Conservation (phyloP, 768 basidiomycete species). For the Phaeolepiota aurea region DNA sequence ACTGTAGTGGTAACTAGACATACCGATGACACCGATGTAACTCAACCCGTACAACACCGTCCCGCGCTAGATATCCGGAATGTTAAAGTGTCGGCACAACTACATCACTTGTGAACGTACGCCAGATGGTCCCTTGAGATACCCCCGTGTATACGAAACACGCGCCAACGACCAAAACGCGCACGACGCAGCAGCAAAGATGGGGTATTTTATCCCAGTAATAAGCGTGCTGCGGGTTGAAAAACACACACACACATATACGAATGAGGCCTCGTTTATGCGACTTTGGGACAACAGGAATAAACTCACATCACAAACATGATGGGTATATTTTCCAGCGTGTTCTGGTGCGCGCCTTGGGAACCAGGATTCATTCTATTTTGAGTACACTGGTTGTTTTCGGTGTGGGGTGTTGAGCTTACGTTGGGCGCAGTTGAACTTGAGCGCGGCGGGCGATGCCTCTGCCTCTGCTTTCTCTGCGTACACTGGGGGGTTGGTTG, state of each 20-base stretch:
- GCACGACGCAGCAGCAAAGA: slow-evolving; percentile 26
- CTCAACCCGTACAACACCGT: background rate
- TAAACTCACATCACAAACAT: slow-evolving; percentile 31
- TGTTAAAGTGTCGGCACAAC: background rate
- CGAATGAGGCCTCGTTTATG: too few relatives aligned
- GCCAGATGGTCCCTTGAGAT: slow-evolving; percentile 31
- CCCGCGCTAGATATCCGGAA: background rate
- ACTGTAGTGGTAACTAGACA: background rate
- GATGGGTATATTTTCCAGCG: slow-evolving; percentile 41
- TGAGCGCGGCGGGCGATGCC: slow-evolving; percentile 36
- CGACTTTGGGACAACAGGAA: background rate
- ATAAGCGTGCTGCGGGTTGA: slow-evolving; percentile 27
- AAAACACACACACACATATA: too few relatives aligned
- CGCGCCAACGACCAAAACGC: slow-evolving; percentile 34
- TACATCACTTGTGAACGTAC: slow-evolving; percentile 14
- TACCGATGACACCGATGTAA: background rate
- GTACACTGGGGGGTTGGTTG: too few relatives aligned
- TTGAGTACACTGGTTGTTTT: slow-evolving; percentile 1
- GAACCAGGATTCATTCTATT: too few relatives aligned
- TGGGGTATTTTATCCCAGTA: slow-evolving; percentile 30
- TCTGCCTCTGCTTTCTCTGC: slow-evolving; percentile 58
- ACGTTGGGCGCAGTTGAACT: slow-evolving; percentile 74
- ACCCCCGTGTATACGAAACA: slow-evolving; percentile 36
- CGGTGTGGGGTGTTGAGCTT: too few relatives aligned
- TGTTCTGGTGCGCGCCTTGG: slow-evolving; percentile 67